Percentiles rank a stretch among this genome's conserved stretches.
These are phyloP conservation scores for Pestalotiopsis sp. DNA, from an alignment of 2,329 filamentous ascomycete species.

Conservation along the genomic window DNA sequence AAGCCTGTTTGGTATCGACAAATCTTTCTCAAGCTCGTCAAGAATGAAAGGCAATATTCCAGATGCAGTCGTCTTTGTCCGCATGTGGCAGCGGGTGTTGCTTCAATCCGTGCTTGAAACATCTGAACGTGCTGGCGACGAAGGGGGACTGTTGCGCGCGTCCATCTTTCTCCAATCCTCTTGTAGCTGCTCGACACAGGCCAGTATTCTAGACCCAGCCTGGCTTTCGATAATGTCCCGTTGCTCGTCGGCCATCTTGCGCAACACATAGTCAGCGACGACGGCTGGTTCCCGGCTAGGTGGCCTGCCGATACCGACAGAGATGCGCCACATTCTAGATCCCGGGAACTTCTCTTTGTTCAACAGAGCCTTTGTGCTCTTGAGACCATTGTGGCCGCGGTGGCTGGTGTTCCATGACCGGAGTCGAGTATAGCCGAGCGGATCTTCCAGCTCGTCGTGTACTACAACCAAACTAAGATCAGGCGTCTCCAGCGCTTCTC, in stretches of 20 bases:
- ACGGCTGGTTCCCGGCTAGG: slow-evolving; percentile 64
- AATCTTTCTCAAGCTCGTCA: background rate
- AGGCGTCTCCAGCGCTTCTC: slow-evolving; percentile 30
- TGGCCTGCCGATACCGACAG: slow-evolving; percentile 87
- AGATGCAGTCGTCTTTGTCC: background rate
- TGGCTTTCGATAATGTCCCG: slow-evolving; percentile 51
- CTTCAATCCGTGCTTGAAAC: background rate
- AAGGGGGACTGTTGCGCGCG: background rate
- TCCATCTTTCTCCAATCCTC: slow-evolving; percentile 32
- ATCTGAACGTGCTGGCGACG: background rate
- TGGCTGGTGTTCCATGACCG: slow-evolving; percentile 65
- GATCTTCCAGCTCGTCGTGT: slow-evolving; percentile 84
- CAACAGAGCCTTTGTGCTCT: slow-evolving; percentile 62
- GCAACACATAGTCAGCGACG: slow-evolving; percentile 79
- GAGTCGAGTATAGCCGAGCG: slow-evolving; percentile 68
- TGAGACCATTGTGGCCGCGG: slow-evolving; percentile 76
- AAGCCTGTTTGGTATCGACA: background rate
- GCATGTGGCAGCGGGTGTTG: background rate
- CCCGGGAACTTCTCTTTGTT: slow-evolving; percentile 41
- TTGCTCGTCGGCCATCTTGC: slow-evolving; percentile 61
- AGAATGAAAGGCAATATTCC: background rate
- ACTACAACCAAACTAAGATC: slow-evolving; percentile 69
- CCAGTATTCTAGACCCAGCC: slow-evolving; percentile 54
- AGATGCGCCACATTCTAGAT: slow-evolving; percentile 61
- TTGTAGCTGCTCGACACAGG: slow-evolving; percentile 50